Evolutionary conservation across 2,329 filamentous ascomycete species (phyloP).

Genomic region (Fusarium beomiforme): DNA sequence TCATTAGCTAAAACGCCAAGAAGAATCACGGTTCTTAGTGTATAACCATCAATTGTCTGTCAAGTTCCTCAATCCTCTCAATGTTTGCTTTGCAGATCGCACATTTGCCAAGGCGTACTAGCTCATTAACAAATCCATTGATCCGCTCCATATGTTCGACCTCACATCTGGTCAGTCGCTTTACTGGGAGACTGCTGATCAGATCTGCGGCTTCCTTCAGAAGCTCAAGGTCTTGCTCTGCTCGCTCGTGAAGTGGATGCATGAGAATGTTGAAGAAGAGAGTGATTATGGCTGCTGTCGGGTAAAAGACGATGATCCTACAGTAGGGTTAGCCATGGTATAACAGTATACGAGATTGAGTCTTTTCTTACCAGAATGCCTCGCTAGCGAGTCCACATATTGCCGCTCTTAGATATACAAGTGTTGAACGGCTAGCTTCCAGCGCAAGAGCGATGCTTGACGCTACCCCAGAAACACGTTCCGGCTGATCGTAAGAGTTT

Average conservation of each 20-base stretch:
- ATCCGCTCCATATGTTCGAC: slow-evolving; percentile 53
- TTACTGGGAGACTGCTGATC: slow-evolving; percentile 52
- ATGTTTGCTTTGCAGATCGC: slow-evolving; percentile 48
- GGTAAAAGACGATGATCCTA: slow-evolving; percentile 67
- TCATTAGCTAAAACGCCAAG: not conserved
- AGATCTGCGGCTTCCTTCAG: slow-evolving; percentile 55
- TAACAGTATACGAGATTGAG: rapidly evolving
- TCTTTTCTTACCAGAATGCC: slow-evolving; percentile 59
- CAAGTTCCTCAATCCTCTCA: not conserved
- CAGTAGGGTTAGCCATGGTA: not conserved
- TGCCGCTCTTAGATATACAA: slow-evolving; percentile 58
- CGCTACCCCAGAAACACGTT: slow-evolving; percentile 56
- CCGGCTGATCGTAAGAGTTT: slow-evolving; percentile 22
- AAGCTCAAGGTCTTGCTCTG: slow-evolving; percentile 57
- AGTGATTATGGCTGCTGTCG: slow-evolving; percentile 62
- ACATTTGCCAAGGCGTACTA: slow-evolving; percentile 54
- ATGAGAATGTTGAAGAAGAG: slow-evolving; percentile 65
- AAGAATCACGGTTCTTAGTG: not conserved
- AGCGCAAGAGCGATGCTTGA: slow-evolving; percentile 64
- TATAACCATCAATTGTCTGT: not conserved
- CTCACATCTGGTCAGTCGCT: slow-evolving; percentile 46
- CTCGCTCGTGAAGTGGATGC: slow-evolving; percentile 56
- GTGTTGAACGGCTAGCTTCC: slow-evolving; percentile 64
- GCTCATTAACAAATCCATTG: slow-evolving; percentile 55
- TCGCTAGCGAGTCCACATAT: slow-evolving; percentile 55